Evolutionary conservation across 352 stramenopile species (phyloP).

Genomic region (Phytopythium aichiense): DNA sequence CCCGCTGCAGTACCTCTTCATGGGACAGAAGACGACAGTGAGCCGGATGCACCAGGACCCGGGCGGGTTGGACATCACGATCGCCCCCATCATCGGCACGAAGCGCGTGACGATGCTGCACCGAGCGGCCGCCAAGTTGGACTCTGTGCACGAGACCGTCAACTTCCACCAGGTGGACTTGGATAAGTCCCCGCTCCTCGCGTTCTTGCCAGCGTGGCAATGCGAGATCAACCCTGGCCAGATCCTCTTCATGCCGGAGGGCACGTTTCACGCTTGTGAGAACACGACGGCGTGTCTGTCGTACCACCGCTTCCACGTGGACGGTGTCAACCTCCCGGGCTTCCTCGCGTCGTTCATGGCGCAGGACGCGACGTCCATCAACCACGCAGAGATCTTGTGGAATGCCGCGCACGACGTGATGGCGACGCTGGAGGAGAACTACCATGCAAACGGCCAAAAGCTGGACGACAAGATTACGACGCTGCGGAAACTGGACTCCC

Average conservation of each 20-base stretch:
- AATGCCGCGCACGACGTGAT: constrained; percentile 90
- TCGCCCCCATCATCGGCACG: constrained; percentile 89
- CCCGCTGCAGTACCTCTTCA: constrained; percentile 94
- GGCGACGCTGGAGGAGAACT: constrained; percentile 76
- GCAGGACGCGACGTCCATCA: constrained; percentile 87
- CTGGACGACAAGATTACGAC: constrained; percentile 37
- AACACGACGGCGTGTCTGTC: constrained; percentile 93
- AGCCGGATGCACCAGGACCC: constrained; percentile 90
- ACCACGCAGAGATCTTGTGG: constrained; percentile 92
- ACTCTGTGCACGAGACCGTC: constrained; percentile 79
- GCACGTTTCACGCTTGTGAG: constrained; percentile 90
- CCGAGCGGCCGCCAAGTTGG: constrained; percentile 68
- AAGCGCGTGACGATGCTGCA: constrained; percentile 79
- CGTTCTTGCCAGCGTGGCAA: constrained; percentile 84
- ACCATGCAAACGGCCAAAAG: constrained; percentile 43
- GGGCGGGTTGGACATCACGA: constrained; percentile 90
- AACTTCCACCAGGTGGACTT: constrained; percentile 84
- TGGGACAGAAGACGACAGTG: constrained; percentile 87
- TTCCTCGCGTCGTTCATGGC: constrained; percentile 90
- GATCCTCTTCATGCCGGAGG: constrained; percentile 92
- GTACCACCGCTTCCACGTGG: constrained; percentile 94
- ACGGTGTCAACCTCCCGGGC: constrained; percentile 86
- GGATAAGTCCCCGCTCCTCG: constrained; percentile 83
- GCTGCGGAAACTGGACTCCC: constrained; percentile 61
- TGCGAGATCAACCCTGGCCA: constrained; percentile 89